These are phyloP conservation scores for Plasmodium reichenowi DNA, from an alignment of 169 alveolate species.

Conservation along the genomic window DNA sequence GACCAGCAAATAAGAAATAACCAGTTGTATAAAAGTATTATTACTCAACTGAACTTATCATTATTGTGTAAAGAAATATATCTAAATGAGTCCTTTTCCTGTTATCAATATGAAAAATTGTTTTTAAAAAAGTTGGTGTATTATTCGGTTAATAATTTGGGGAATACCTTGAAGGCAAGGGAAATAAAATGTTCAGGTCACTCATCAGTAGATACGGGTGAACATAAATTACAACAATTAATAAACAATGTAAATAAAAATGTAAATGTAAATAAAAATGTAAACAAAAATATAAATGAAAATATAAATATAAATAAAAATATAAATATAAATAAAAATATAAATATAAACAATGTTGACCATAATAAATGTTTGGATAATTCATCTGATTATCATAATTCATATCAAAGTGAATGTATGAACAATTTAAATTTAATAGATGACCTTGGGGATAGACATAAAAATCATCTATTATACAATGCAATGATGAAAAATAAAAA, in stretches of 20 bases:
- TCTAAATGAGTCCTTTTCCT: constrained; percentile 31
- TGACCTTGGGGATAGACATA: neutral
- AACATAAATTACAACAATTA: neutral
- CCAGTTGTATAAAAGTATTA: constrained; percentile 23
- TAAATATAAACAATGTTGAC: too few species aligned
- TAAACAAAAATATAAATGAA: neutral
- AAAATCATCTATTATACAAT: neutral
- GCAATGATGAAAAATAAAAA: neutral
- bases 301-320: too few species aligned
- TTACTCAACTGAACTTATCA: constrained; percentile 39
- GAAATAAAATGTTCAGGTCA: neutral
- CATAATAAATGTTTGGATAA: too few species aligned
- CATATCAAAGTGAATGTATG: too few species aligned
- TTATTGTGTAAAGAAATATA: constrained; percentile 65
- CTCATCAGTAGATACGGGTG: neutral
- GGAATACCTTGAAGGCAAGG: constrained; percentile 14
- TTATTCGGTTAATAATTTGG: constrained; percentile 22
- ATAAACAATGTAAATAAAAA: constrained; percentile 7
- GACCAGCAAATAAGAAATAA: constrained; percentile 27
- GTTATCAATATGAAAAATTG: constrained; percentile 24
- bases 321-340: too few species aligned
- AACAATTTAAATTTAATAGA: neutral
- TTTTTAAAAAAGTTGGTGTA: constrained; percentile 28
- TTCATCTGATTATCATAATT: too few species aligned
- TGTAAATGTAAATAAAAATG: neutral